Conservation (phyloP, 257 asterid genomes). For the Rubia yunnanensis region DNA sequence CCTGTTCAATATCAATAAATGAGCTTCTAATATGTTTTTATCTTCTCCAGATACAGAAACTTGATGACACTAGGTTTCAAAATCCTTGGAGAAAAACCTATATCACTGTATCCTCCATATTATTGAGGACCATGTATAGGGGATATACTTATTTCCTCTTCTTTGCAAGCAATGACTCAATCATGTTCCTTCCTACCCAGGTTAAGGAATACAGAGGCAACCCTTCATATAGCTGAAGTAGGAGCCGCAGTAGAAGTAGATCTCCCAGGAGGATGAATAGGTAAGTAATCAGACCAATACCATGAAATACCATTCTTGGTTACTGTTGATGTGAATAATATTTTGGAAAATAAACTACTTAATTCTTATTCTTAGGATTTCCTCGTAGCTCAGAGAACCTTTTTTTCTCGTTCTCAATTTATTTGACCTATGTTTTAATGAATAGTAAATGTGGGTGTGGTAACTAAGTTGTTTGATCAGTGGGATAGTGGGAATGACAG, state of each 20-base stretch:
- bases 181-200: constrained; percentile 18
- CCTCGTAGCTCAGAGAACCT: too few relatives aligned
- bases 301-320: too few relatives aligned
- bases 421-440: too few relatives aligned
- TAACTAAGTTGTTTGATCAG: too few relatives aligned
- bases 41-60: constrained; percentile 69
- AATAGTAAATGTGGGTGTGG: too few relatives aligned
- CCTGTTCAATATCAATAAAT: neutral
- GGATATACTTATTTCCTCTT: neutral
- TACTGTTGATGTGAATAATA: too few relatives aligned
- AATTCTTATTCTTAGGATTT: too few relatives aligned
- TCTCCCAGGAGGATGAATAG: constrained; percentile 72
- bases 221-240: constrained; percentile 82
- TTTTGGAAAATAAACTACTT: too few relatives aligned
- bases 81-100: constrained; percentile 95
- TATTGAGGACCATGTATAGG: neutral
- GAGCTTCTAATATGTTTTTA: constrained; percentile 16
- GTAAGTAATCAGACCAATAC: constrained; percentile 24
- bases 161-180: neutral
- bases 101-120: constrained; percentile 17
- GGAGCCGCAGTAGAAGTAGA: constrained; percentile 89
- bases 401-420: too few relatives aligned
- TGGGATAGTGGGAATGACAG: too few relatives aligned
- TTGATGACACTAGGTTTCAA: constrained; percentile 84
- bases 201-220: constrained; percentile 68